A percentile compares a stretch with the other conserved stretches of the same genome.
phyloP scores from a whole-genome alignment of 139 green algal species.

The Tetraselmis chui region DNA sequence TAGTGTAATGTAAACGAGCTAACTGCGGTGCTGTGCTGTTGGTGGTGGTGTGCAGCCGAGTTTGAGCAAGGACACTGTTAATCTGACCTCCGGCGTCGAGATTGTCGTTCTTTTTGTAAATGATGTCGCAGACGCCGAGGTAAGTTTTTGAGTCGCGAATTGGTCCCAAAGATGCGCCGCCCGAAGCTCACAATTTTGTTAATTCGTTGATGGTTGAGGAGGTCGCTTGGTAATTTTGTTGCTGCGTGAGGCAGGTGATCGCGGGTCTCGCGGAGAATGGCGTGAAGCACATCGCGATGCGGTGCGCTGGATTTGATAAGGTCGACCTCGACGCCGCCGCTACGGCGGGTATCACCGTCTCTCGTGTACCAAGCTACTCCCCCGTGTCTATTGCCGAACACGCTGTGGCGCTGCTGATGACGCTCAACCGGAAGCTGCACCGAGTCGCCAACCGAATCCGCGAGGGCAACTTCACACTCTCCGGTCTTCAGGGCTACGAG shows the following conservation, averaged over 20 bases:
- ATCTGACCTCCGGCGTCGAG: constrained; percentile 35
- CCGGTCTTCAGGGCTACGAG: constrained; percentile 67
- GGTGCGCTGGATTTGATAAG: constrained; percentile 59
- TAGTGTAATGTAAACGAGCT: too few species aligned
- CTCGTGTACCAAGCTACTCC: constrained; percentile 66
- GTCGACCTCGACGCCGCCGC: constrained; percentile 31
- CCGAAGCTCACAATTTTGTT: too few species aligned
- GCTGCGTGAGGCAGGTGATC: constrained; percentile 46
- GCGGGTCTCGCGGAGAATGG: constrained; percentile 40
- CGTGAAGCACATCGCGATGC: constrained; percentile 58
- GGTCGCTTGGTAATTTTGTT: too few species aligned
- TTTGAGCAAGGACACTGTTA: constrained; percentile 41
- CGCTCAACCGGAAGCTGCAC: constrained; percentile 57
- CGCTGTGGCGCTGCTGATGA: constrained; percentile 55
- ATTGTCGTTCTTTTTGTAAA: constrained; percentile 67
- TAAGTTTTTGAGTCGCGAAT: background rate
- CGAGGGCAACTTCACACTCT: constrained; percentile 65
- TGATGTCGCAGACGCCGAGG: constrained; percentile 37
- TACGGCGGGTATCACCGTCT: constrained; percentile 29
- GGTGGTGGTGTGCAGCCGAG: constrained; percentile 31
- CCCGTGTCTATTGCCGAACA: constrained; percentile 69
- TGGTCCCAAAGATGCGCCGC: too few species aligned
- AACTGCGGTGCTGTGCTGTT: too few species aligned
- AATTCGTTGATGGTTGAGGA: too few species aligned
- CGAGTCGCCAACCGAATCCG: constrained; percentile 38